Base-by-base conservation (phyloP, 352 stramenopile species). In the Globisporangium radiosum region DNA sequence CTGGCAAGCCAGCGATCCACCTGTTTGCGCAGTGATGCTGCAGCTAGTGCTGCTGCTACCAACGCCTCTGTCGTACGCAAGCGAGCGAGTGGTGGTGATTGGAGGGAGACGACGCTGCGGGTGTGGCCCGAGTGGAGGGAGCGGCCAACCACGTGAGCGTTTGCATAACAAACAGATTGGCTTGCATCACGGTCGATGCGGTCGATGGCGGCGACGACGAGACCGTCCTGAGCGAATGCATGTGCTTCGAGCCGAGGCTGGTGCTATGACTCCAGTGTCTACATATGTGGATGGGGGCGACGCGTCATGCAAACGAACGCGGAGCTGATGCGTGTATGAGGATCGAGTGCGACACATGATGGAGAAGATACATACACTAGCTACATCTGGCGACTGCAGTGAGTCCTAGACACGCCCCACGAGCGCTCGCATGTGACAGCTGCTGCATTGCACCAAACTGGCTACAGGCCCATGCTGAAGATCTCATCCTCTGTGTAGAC, bases 1-100 rank as follows among this genome's bases (percentile, higher is more conserved):
- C 86, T 7, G 86, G 86, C 69, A 95, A 95, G 70, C 86, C 86
- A 6, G 72, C 81, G 25, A 90, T 92, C 62, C 75, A 77, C 62
- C 64, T 89, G 56, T 92, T 85, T 68, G 60, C 76, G 48, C 63
- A 76, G 50, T 89, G 83, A 63, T 33, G 19, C 11, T 25, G 7
- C 9, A 37, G 53, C 9, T 5, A 25, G 25, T 10, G 13, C 25
- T 40, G 25, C 25, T 33, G 25, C 25, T 33, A 33, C 25, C 25
- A 33, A 33, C 15, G 45, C 45, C 15, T 19, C n/a, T 9, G 45
- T 50, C 13, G 45, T 9, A n/a, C 5, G n/a, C n/a, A 25, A 25
- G 15, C 13, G n/a, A 25, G 15, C 10, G 45, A 50, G 45, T 56
- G 52, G 36, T 56, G 15, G 4, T 14, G 25, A 37, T 33, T 33